phyloP scores from a whole-genome alignment of 805 yeast genomes.

The Lipomyces orientalis region DNA sequence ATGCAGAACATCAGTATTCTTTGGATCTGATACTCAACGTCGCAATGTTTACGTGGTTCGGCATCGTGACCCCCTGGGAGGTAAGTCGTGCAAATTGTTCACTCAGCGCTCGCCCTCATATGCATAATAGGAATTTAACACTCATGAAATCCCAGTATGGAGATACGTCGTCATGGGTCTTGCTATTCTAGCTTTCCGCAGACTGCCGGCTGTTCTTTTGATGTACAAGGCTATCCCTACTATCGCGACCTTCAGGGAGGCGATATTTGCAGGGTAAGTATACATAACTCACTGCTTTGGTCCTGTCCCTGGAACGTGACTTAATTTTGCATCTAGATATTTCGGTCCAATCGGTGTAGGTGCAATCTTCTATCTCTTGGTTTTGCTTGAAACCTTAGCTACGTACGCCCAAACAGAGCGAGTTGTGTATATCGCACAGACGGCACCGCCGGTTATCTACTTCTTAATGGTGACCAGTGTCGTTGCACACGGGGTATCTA shows the following conservation, averaged over 20 bases:
- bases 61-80: slow-evolving; percentile 74
- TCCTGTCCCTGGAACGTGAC: background rate
- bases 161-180: slow-evolving; percentile 45
- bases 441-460: slow-evolving; percentile 71
- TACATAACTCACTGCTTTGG: background rate
- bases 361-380: slow-evolving; percentile 57
- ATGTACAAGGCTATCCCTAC: slow-evolving; percentile 62
- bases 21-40: slow-evolving; percentile 69
- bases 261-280: slow-evolving; percentile 61
- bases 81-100: slow-evolving; percentile 34
- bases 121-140: slow-evolving; percentile 51
- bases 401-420: slow-evolving; percentile 15
- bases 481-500: slow-evolving; percentile 68
- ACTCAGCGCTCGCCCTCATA: background rate
- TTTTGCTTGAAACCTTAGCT: slow-evolving; percentile 20
- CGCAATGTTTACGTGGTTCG: slow-evolving; percentile 71
- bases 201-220: slow-evolving; percentile 48
- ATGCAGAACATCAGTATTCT: slow-evolving; percentile 53
- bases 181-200: slow-evolving; percentile 45
- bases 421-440: slow-evolving; percentile 52
- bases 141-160: slow-evolving; percentile 43
- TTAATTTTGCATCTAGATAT: slow-evolving; percentile 46
- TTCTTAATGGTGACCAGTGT: slow-evolving; percentile 74
- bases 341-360: slow-evolving; percentile 81
- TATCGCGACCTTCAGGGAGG: slow-evolving; percentile 68